Evolutionary conservation across 2,329 filamentous ascomycete genomes (phyloP).

Genomic region (Cladosporium sp.): DNA sequence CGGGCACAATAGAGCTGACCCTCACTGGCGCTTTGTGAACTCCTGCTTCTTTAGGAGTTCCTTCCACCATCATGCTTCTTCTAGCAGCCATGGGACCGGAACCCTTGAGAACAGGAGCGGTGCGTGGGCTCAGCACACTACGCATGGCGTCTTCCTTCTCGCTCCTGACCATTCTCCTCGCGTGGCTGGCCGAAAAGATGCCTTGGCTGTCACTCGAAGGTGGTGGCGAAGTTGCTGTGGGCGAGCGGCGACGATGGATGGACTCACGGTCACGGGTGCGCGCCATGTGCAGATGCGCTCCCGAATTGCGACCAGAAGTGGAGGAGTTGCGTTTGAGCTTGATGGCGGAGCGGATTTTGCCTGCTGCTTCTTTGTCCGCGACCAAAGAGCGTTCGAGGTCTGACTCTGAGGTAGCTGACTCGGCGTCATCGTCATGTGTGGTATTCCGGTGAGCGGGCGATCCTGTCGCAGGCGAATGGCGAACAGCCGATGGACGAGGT

Average conservation of each 20-base stretch:
- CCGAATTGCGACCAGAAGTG: conserved; percentile 33
- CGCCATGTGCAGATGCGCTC: not conserved
- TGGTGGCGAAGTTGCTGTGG: conserved; percentile 43
- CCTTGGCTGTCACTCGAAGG: conserved; percentile 32
- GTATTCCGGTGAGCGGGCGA: not conserved
- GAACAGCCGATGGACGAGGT: conserved; percentile 40
- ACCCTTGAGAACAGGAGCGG: conserved; percentile 54
- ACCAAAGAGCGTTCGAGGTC: conserved; percentile 23
- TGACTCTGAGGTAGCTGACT: conserved; percentile 20
- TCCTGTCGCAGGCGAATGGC: conserved; percentile 23
- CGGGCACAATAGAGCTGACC: conserved; percentile 14
- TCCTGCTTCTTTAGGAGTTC: conserved; percentile 9
- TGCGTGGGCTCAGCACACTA: conserved; percentile 59
- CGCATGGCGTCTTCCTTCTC: conserved; percentile 48
- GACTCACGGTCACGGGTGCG: conserved; percentile 30
- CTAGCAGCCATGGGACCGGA: conserved; percentile 36
- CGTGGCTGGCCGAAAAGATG: conserved; percentile 63
- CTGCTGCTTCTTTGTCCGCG: conserved; percentile 24
- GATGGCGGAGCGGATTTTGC: conserved; percentile 44
- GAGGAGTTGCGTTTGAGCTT: conserved; percentile 41
- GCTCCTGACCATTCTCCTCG: conserved; percentile 62
- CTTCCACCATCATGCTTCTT: conserved; percentile 23
- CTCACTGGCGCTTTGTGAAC: conserved; percentile 2
- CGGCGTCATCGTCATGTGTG: conserved; percentile 33
- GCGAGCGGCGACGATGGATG: conserved; percentile 52